A percentile compares a stretch with the other conserved stretches of the same genome.
phyloP scores from a whole-genome alignment of 1,284 basidiomycete species.

The Anthracocystis walkeri region DNA sequence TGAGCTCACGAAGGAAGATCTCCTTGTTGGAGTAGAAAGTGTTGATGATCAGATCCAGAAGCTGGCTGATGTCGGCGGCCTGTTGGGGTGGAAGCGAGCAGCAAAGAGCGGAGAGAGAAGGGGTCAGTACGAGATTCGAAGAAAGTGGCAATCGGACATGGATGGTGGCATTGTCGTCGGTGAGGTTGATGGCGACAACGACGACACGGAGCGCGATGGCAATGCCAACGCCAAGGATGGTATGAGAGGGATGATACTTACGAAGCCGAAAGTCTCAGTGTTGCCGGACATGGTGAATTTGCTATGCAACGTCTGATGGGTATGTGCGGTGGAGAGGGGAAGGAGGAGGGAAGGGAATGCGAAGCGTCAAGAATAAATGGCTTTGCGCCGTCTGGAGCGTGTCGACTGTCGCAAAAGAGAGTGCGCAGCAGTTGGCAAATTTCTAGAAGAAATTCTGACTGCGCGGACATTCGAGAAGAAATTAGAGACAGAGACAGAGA shows the following conservation, averaged over 20 bases:
- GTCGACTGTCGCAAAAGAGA: slow-evolving; percentile 9
- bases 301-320: slow-evolving; percentile 27
- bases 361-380: slow-evolving; percentile 37
- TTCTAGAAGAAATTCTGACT: slow-evolving; percentile 13
- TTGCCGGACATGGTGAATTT: slow-evolving; percentile 61
- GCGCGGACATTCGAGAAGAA: slow-evolving; percentile 19
- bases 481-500: slow-evolving; percentile 1
- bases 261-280: slow-evolving; percentile 68
- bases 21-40: slow-evolving; percentile 69
- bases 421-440: background rate
- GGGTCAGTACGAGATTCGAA: slow-evolving; percentile 11
- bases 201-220: background rate
- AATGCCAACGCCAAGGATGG: background rate
- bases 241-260: slow-evolving; percentile 28
- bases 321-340: slow-evolving; percentile 25
- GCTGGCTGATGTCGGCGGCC: slow-evolving; percentile 67
- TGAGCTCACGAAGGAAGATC: slow-evolving; percentile 69
- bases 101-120: background rate
- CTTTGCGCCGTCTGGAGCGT: slow-evolving; percentile 23
- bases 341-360: background rate
- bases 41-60: slow-evolving; percentile 70
- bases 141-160: background rate
- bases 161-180: background rate
- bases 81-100: slow-evolving; percentile 1
- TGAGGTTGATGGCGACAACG: background rate